phyloP scores from a whole-genome alignment of 2,329 filamentous ascomycete species.

The Penicillium sp. region DNA sequence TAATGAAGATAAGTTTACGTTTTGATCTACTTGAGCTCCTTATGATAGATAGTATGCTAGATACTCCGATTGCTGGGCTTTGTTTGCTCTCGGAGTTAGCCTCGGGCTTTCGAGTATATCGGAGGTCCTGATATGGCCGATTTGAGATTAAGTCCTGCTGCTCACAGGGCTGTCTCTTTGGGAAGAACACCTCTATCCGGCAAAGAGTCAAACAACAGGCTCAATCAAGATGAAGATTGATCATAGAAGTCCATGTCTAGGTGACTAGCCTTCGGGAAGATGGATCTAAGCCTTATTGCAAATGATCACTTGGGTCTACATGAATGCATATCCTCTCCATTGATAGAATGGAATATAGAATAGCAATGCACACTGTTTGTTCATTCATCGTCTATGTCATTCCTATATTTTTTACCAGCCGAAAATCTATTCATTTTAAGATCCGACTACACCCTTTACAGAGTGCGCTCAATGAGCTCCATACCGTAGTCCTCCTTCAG shows the following conservation, averaged over 20 bases:
- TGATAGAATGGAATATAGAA: neutral
- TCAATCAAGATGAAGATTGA: neutral
- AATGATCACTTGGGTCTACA: neutral
- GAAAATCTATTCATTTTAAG: neutral
- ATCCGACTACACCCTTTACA: constrained; percentile 28
- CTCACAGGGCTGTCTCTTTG: neutral
- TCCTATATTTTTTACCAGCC: constrained; percentile 4
- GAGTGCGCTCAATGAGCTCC: constrained; percentile 66
- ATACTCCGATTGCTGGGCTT: neutral
- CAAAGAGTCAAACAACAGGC: neutral
- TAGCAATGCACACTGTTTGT: constrained; percentile 8
- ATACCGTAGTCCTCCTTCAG: constrained; percentile 76
- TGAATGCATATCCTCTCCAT: neutral
- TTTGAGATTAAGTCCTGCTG: neutral
- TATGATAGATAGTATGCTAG: neutral
- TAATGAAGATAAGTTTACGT: constrained; percentile 25
- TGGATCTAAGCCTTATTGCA: neutral
- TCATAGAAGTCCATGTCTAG: neutral
- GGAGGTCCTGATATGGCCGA: neutral
- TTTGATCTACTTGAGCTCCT: neutral
- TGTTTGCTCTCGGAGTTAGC: neutral
- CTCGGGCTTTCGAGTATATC: neutral
- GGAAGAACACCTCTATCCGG: neutral
- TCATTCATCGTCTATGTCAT: constrained; percentile 13
- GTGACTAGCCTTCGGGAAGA: neutral